A percentile compares a stretch with the other conserved stretches of the same genome.
These are phyloP conservation scores for Mortierella alpina DNA, from an alignment of 192 early-diverging fungal species.

Conservation along the genomic window DNA sequence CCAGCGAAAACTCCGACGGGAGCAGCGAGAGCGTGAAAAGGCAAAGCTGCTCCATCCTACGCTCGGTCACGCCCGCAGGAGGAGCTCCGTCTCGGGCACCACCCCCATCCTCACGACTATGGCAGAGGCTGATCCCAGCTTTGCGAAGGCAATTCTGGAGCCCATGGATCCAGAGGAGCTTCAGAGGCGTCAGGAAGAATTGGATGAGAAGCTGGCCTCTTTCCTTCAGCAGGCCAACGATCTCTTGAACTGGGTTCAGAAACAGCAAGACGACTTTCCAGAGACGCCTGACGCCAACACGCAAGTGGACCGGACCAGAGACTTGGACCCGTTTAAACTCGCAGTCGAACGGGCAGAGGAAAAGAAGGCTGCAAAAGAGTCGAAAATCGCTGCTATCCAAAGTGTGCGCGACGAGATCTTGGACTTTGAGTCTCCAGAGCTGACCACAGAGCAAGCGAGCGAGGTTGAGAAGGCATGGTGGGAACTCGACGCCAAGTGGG, in stretches of 20 bases:
- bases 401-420: slow-evolving; percentile 35
- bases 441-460: slow-evolving; percentile 21
- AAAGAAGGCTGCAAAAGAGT: slow-evolving; percentile 5
- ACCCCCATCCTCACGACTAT: background rate
- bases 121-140: background rate
- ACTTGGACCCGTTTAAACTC: slow-evolving; percentile 32
- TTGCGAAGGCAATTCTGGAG: background rate
- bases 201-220: slow-evolving; percentile 23
- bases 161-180: slow-evolving; percentile 49
- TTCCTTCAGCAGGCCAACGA: slow-evolving; percentile 1
- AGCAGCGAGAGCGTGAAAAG: slow-evolving; percentile 43
- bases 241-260: slow-evolving; percentile 20
- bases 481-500: slow-evolving; percentile 26
- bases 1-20: slow-evolving; percentile 26
- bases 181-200: slow-evolving; percentile 21
- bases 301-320: slow-evolving; percentile 22
- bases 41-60: slow-evolving; percentile 19
- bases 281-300: slow-evolving; percentile 21
- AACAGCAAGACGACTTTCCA: slow-evolving; percentile 24
- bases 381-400: slow-evolving; percentile 19
- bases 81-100: background rate
- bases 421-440: slow-evolving; percentile 39
- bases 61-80: background rate
- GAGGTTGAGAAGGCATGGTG: slow-evolving; percentile 38
- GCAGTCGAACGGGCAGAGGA: slow-evolving; percentile 16